phyloP scores from a whole-genome alignment of 179 eudicot species.

The Amaranthus tricolor region DNA sequence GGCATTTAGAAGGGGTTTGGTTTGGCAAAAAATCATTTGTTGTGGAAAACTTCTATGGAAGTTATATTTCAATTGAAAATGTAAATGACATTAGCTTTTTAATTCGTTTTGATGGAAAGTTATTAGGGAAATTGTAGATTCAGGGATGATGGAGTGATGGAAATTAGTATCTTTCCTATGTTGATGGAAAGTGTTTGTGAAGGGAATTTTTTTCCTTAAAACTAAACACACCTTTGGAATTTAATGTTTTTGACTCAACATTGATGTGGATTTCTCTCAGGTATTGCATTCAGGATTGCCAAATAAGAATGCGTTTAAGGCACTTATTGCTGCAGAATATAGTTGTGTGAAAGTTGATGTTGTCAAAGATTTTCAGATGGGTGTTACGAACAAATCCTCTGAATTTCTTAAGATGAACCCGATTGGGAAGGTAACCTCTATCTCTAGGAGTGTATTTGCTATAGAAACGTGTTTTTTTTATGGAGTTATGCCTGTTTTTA shows the following conservation, averaged over 20 bases:
- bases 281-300: conserved; percentile 48
- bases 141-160: too few relatives aligned
- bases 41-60: not conserved
- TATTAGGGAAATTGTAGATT: not conserved
- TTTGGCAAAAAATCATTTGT: not conserved
- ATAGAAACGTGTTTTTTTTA: not conserved
- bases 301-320: conserved; percentile 82
- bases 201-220: not conserved
- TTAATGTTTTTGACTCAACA: not conserved
- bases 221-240: not conserved
- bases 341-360: conserved; percentile 59
- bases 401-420: conserved; percentile 91
- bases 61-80: too few relatives aligned
- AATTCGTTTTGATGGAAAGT: not conserved
- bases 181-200: not conserved
- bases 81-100: too few relatives aligned
- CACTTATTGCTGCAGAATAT: conserved; percentile 85
- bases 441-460: too few relatives aligned
- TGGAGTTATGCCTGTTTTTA: conserved; percentile 19
- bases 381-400: conserved; percentile 78
- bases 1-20: too few relatives aligned
- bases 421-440: conserved; percentile 35
- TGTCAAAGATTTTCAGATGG: conserved; percentile 66
- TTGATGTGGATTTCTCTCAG: conserved; percentile 26
- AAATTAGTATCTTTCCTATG: too few relatives aligned